Evolutionary conservation across 1,284 basidiomycete genomes (phyloP), one percentile per base, ranked within the genome.

Genomic region (Agaricales sp.): DNA sequence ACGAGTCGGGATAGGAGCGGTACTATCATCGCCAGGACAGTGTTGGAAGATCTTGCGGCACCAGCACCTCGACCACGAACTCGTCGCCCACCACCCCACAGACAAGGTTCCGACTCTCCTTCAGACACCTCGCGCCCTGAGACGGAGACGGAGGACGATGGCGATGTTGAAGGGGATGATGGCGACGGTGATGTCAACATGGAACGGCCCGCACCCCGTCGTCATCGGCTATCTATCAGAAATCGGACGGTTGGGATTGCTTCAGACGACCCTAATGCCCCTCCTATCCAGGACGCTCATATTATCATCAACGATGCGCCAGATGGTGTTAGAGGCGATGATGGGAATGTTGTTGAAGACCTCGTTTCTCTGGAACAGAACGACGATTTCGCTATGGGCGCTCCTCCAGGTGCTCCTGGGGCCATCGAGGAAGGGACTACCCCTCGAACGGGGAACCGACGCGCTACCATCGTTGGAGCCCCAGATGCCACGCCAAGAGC

Each of bases 321-420:
- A 1, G 67, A 63, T 12, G 61, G 61, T n/a, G 68, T 67, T 14
- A 30, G 26, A 30, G 61, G 62, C 19, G 69, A 63, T 1, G 71
- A 71, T 2, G 73, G 75, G n/a, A 73, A 74, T 1, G 80, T 84
- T 6, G 80, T 81, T 50, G 82, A 84, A 52, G 84, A 80, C 0
- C 79, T 88, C 43, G 83, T 83, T 8, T 77, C 74, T 4, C 64
- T 86, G 30, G 82, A 82, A 47, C 73, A 74, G 41, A 78, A 89
- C 57, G 86, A 89, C 53, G 87, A 89, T 61, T 82, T 89, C 54
- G 86, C 86, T 8, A 88, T 89, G 85, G 87, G 87, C 48, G 87
- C 87, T 0, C 87, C 87, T 6, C 87, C 87, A 6, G 86, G 86
- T 30, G 86, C 87, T 1, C 87, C 86, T 2, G 87, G 87, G 45